Conservation (phyloP, 345 rosid species). For the Sonneratia alba region DNA sequence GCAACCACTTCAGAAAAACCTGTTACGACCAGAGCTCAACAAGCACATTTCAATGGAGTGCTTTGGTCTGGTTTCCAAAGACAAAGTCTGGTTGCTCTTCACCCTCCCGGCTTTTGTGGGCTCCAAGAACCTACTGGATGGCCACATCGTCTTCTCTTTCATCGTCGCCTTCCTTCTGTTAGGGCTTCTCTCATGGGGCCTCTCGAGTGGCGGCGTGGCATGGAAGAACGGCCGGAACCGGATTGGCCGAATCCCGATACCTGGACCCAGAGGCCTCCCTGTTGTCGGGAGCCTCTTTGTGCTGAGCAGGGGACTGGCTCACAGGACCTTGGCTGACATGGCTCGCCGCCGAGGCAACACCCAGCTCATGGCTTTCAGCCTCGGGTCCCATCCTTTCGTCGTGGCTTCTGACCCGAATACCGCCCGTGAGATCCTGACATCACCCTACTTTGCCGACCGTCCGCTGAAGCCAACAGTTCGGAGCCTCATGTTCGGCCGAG, state of each 20-base stretch:
- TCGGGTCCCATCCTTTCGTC: conserved; percentile 60
- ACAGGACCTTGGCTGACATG: conserved; percentile 55
- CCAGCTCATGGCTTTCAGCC: conserved; percentile 80
- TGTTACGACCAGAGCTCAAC: not conserved
- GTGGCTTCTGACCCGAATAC: conserved; percentile 56
- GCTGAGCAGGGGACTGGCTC: conserved; percentile 59
- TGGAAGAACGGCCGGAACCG: conserved; percentile 58
- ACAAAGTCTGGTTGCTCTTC: conserved; percentile 46
- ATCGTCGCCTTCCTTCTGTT: conserved; percentile 22
- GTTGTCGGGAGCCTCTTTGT: conserved; percentile 59
- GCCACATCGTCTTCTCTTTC: conserved; percentile 25
- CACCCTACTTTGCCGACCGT: conserved; percentile 68
- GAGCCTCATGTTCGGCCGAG: conserved; percentile 71
- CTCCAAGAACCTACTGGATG: conserved; percentile 19
- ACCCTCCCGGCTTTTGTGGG: conserved; percentile 52
- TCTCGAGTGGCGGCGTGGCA: conserved; percentile 55
- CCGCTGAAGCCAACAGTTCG: conserved; percentile 74
- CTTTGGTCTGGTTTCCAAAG: conserved; percentile 24
- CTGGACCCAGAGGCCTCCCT: conserved; percentile 70
- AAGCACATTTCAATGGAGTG: not conserved
- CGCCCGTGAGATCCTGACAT: conserved; percentile 64
- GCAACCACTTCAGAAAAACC: not conserved
- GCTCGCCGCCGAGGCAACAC: conserved; percentile 32
- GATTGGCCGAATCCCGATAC: conserved; percentile 35
- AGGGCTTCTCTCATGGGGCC: conserved; percentile 42